Percentiles rank a stretch among this genome's conserved stretches.
These are phyloP conservation scores for Citrus trifoliata DNA, from an alignment of 345 rosid genomes.

Conservation along the genomic window DNA sequence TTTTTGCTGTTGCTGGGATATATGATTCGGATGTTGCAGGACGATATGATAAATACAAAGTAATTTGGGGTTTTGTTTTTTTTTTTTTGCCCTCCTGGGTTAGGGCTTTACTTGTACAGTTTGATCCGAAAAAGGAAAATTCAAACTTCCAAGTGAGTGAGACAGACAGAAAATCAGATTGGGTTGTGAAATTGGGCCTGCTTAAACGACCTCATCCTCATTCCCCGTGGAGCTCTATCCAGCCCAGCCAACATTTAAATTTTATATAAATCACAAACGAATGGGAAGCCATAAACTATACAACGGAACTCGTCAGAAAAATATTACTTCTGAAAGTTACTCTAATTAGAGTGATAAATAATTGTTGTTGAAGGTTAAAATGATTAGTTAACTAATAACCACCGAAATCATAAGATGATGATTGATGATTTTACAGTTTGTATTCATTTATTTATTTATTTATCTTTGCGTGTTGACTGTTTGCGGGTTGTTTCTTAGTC, in stretches of 20 bases:
- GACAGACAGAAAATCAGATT: neutral
- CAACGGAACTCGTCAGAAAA: neutral
- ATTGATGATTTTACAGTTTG: too few species aligned
- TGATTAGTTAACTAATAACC: too few species aligned
- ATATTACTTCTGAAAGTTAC: too few species aligned
- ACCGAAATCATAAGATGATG: too few species aligned
- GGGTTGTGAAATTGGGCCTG: neutral
- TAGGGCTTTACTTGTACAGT: slow-evolving; percentile 8
- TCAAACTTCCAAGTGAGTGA: neutral
- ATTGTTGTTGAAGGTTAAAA: too few species aligned
- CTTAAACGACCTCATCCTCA: neutral
- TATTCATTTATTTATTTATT: too few species aligned
- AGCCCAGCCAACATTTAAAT: neutral
- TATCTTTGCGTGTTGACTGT: too few species aligned
- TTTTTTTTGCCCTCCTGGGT: too few species aligned
- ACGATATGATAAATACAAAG: neutral
- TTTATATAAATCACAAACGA: too few species aligned
- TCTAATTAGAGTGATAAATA: neutral
- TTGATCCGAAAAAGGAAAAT: neutral
- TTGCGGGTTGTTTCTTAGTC: too few species aligned
- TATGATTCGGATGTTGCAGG: neutral
- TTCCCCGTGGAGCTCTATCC: neutral
- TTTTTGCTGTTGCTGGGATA: neutral
- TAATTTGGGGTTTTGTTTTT: neutral
- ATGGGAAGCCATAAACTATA: neutral